Conservation (phyloP, 176 grass and related monocot genomes). For the Typha latifolia region DNA sequence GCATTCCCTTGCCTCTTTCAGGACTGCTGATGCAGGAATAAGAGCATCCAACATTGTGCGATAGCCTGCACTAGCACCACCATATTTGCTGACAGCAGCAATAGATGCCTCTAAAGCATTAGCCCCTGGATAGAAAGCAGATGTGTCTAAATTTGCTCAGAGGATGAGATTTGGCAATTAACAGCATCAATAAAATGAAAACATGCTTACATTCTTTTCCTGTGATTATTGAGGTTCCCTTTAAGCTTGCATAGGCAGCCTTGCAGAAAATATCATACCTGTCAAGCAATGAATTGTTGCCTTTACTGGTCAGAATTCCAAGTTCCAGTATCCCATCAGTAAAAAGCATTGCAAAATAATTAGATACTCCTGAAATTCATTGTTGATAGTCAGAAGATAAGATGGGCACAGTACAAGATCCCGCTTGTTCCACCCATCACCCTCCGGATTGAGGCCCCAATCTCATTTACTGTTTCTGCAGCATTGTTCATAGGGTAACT, state of each 20-base stretch:
- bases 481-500: conserved; percentile 97
- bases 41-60: conserved; percentile 98
- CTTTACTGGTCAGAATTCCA: no score
- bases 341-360: neutral
- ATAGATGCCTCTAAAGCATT: conserved; percentile 79
- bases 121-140: conserved; percentile 41
- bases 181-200: neutral
- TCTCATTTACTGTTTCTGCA: conserved; percentile 90
- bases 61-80: conserved; percentile 71
- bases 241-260: conserved; percentile 87
- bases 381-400: neutral
- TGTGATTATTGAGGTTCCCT: conserved; percentile 47
- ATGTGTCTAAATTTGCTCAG: neutral
- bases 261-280: conserved; percentile 99
- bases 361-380: neutral
- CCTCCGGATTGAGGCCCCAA: conserved; percentile 62
- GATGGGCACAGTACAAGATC: conserved; percentile 57
- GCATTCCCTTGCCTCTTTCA: conserved; percentile 49
- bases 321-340: no score
- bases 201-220: conserved; percentile 70
- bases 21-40: conserved; percentile 67
- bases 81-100: conserved; percentile 93
- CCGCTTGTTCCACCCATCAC: conserved; percentile 99
- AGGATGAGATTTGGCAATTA: neutral
- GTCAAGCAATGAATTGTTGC: conserved; percentile 6